Evolutionary conservation across 768 basidiomycete genomes (phyloP), one percentile per base, ranked within the genome.

Genomic region (Tricholoma terreum): DNA sequence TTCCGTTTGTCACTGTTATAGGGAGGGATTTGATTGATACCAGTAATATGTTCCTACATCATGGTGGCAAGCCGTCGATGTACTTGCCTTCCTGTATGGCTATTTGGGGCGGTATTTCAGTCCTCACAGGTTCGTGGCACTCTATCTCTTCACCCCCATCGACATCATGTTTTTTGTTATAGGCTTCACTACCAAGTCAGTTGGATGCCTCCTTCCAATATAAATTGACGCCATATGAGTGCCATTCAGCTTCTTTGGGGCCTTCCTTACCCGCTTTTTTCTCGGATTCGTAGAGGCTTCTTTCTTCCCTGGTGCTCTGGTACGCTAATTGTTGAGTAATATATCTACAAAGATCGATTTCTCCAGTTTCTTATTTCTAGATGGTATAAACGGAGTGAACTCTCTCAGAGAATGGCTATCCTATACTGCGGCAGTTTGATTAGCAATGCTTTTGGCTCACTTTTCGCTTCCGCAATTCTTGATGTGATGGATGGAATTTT

Each of bases 401-500:
- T 94, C 31, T 91, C 89, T 14, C 73, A 85, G 49, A 80, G 90
- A 52, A 89, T 84, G 9, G 89, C 89, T 4, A 69, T 89, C 40
- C 76, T 93, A 17, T 83, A 80, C 36, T 89, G 86, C 61, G 92
- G 92, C 6, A 87, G 81, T 65, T 78, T 94, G 21, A 85, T 93
- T 58, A 87, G 86, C 57, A 95, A 94, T 71, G 92, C 90, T 0
- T 93, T 94, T 65, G 92, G 92, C 1, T 79, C 89, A 1, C 75
- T 95, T 14, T 82, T 94, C 54, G 91, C 92, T 6, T 89, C 89
- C 27, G 90, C 82, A 0, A 89, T 94, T 52, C 77, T 95, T 43
- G 78, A 81, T 58, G 76, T 77, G 9, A 90, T 94, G 89, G 78
- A 91, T 31, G 90, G 89, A 1, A 77, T 81, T 45, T 76, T 84